A percentile compares a stretch with the other conserved stretches of the same genome.
Evolutionary conservation across 2,329 filamentous ascomycete species (phyloP).

Genomic region (Penicillium sp.): DNA sequence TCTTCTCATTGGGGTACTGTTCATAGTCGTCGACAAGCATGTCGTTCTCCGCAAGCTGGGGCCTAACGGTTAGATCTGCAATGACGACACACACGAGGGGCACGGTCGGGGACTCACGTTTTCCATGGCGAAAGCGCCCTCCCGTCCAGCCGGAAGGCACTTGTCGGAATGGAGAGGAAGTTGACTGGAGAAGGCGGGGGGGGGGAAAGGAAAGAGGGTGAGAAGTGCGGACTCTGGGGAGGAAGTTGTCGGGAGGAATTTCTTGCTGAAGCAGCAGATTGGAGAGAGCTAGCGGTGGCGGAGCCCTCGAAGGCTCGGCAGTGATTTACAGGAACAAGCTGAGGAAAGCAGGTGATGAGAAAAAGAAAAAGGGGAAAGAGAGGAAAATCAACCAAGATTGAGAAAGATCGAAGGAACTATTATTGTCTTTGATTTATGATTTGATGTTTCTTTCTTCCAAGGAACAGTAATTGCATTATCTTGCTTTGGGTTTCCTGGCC

Average conservation of each 20-base stretch:
- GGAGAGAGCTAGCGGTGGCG: constrained; percentile 29
- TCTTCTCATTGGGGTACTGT: constrained; percentile 62
- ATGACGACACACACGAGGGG: constrained; percentile 33
- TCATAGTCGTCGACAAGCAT: constrained; percentile 62
- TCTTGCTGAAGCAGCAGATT: constrained; percentile 21
- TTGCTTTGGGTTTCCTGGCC: not conserved
- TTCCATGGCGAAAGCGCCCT: constrained; percentile 45
- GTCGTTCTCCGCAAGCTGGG: constrained; percentile 58
- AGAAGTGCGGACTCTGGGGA: constrained; percentile 8
- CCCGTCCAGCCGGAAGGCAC: constrained; percentile 29
- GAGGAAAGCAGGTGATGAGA: not conserved
- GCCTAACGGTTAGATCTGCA: constrained; percentile 21
- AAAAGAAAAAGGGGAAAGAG: not conserved
- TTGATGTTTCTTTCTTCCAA: not conserved
- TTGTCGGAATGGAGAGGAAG: constrained; percentile 21
- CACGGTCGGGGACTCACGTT: constrained; percentile 40
- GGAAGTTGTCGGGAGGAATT: constrained; percentile 20
- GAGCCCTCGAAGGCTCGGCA: constrained; percentile 25
- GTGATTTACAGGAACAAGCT: not conserved
- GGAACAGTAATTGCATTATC: not conserved
- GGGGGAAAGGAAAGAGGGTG: constrained; percentile 7
- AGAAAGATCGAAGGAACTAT: not conserved
- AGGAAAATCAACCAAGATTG: not conserved
- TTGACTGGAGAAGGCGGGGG: constrained; percentile 2
- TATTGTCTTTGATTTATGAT: not conserved